These are phyloP conservation scores for Picocystis sp. DNA, from an alignment of 163 green algal genomes.

Conservation along the genomic window DNA sequence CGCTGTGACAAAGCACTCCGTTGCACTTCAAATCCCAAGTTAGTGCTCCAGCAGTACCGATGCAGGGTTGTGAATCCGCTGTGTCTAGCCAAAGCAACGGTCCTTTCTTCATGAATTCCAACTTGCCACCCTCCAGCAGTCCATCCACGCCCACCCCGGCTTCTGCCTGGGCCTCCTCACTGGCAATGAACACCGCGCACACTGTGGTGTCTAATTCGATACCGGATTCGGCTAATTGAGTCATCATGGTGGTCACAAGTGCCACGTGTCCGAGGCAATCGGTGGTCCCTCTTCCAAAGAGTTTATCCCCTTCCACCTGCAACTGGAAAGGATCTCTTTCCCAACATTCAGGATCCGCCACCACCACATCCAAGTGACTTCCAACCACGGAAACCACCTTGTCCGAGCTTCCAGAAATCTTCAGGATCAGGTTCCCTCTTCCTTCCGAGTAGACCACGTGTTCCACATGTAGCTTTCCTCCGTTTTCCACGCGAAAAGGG, in stretches of 20 bases:
- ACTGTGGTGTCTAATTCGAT: slow-evolving; percentile 35
- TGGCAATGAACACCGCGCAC: slow-evolving; percentile 51
- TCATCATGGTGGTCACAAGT: slow-evolving; percentile 47
- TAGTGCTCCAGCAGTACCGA: slow-evolving; percentile 20
- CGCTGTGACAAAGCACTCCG: slow-evolving; percentile 39
- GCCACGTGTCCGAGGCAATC: slow-evolving; percentile 63
- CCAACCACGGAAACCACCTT: slow-evolving; percentile 46
- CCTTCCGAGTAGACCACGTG: slow-evolving; percentile 39
- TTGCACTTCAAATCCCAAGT: slow-evolving; percentile 22
- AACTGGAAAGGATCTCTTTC: slow-evolving; percentile 39
- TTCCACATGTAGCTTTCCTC: slow-evolving; percentile 31
- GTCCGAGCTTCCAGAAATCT: slow-evolving; percentile 28
- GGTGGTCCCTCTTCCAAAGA: slow-evolving; percentile 43
- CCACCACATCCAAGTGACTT: slow-evolving; percentile 56
- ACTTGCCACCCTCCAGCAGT: slow-evolving; percentile 30
- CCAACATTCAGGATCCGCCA: slow-evolving; percentile 51
- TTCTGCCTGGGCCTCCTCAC: slow-evolving; percentile 51
- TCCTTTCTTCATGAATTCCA: slow-evolving; percentile 34
- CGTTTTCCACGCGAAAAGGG: slow-evolving; percentile 34
- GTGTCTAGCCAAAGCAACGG: slow-evolving; percentile 48
- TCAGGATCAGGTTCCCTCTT: slow-evolving; percentile 49
- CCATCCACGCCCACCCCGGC: slow-evolving; percentile 46
- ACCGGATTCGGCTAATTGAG: slow-evolving; percentile 25
- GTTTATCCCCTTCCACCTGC: slow-evolving; percentile 38
- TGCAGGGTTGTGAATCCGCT: slow-evolving; percentile 32